Percentiles rank a stretch among this genome's conserved stretches.
These are phyloP conservation scores for Oxyria digyna DNA, from an alignment of 148 eudicot genomes.

Conservation along the genomic window DNA sequence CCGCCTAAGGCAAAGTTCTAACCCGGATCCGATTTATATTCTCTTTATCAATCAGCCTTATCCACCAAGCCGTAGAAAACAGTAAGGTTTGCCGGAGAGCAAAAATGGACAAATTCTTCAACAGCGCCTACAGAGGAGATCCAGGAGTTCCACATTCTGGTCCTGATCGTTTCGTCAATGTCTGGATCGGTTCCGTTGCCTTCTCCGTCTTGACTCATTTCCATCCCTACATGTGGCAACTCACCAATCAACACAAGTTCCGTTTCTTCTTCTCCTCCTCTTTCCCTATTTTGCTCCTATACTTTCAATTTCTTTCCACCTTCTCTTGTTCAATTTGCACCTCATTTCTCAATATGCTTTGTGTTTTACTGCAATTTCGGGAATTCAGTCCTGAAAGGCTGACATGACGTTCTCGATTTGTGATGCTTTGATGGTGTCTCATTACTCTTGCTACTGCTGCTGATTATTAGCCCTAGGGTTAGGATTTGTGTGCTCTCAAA, in stretches of 20 bases:
- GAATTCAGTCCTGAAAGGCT: not conserved
- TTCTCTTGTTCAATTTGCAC: too few relatives aligned
- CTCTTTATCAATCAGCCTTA: too few relatives aligned
- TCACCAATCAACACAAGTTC: conserved; percentile 53
- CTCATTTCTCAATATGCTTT: too few relatives aligned
- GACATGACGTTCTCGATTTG: not conserved
- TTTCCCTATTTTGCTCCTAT: not conserved
- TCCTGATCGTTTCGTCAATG: conserved; percentile 40
- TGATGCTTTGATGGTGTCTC: not conserved
- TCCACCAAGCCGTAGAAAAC: too few relatives aligned
- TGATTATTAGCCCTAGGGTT: too few relatives aligned
- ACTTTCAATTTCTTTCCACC: too few relatives aligned
- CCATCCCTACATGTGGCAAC: conserved; percentile 67
- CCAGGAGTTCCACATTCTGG: conserved; percentile 75
- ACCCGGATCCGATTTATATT: too few relatives aligned
- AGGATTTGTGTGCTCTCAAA: too few relatives aligned
- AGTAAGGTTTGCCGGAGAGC: conserved; percentile 11
- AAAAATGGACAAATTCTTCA: conserved; percentile 75
- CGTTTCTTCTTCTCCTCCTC: not conserved
- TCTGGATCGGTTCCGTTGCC: conserved; percentile 53
- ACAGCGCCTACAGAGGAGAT: conserved; percentile 86
- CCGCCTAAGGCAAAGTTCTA: too few relatives aligned
- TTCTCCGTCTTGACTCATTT: conserved; percentile 47
- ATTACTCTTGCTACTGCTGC: too few relatives aligned
- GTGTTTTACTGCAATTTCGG: too few relatives aligned